A percentile compares a stretch with the other conserved stretches of the same genome.
These are phyloP conservation scores for Suillus ampliporus DNA, from an alignment of 768 basidiomycete species.

Conservation along the genomic window DNA sequence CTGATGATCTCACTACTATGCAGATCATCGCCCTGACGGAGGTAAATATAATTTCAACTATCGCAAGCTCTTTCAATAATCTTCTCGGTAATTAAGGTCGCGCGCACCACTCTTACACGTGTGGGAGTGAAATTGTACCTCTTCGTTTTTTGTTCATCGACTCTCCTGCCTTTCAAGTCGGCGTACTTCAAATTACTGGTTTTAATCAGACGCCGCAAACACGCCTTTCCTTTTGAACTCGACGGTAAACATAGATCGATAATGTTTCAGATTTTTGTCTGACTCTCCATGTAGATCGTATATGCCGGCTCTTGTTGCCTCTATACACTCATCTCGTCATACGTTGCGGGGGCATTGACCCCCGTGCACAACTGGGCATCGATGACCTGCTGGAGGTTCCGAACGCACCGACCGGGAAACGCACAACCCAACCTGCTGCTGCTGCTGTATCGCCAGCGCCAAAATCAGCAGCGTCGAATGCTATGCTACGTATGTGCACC, in stretches of 20 bases:
- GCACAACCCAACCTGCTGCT: constrained; percentile 8
- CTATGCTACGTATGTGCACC: constrained; percentile 46
- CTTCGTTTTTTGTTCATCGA: constrained; percentile 51
- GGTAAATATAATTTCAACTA: constrained; percentile 42
- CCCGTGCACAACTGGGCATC: constrained; percentile 41
- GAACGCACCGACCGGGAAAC: constrained; percentile 3
- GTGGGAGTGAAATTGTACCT: constrained; percentile 49
- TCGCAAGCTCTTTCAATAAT: not conserved
- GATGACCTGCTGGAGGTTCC: constrained; percentile 33
- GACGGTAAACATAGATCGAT: constrained; percentile 25
- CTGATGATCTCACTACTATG: not conserved
- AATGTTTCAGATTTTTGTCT: constrained; percentile 6
- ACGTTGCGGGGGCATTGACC: constrained; percentile 30
- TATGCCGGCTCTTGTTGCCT: constrained; percentile 39
- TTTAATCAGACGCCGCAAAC: constrained; percentile 43
- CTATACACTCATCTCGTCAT: constrained; percentile 38
- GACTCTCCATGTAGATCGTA: constrained; percentile 31
- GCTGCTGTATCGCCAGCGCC: constrained; percentile 20
- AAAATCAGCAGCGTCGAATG: constrained; percentile 13
- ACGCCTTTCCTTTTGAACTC: constrained; percentile 31
- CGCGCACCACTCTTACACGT: constrained; percentile 50
- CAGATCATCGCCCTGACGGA: constrained; percentile 57
- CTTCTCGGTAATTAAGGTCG: constrained; percentile 40
- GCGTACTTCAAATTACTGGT: constrained; percentile 56
- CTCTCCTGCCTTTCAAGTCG: constrained; percentile 47